Evolutionary conservation across 768 basidiomycete species (phyloP).

Genomic region (Rhizopogon roseolus): DNA sequence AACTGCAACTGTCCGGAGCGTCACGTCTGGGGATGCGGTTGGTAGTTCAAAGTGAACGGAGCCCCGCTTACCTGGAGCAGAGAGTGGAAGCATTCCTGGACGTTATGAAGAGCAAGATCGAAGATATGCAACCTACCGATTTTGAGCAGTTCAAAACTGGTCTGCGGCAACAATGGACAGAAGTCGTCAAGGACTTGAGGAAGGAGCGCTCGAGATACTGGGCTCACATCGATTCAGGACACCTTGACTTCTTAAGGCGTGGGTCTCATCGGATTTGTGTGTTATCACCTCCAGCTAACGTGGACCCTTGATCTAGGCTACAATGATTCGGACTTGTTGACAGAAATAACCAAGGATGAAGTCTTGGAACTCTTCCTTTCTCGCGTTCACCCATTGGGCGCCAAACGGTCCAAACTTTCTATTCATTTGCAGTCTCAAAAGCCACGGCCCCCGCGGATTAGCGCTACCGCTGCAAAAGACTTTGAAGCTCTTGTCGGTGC

Average conservation of each 20-base stretch:
- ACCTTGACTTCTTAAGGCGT: conserved; percentile 86
- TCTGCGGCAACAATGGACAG: conserved; percentile 76
- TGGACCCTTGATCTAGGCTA: conserved; percentile 42
- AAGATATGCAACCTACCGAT: conserved; percentile 63
- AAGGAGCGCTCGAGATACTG: conserved; percentile 77
- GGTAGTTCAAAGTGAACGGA: conserved; percentile 84
- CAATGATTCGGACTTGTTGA: conserved; percentile 65
- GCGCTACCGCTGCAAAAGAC: conserved; percentile 54
- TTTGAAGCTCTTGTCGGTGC: conserved; percentile 52
- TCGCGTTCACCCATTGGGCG: conserved; percentile 65
- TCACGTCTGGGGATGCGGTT: conserved; percentile 76
- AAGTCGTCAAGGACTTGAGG: conserved; percentile 82
- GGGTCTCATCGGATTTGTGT: conserved; percentile 25
- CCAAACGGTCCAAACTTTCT: conserved; percentile 75
- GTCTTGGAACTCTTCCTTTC: conserved; percentile 65
- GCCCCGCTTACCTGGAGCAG: conserved; percentile 74
- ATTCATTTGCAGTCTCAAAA: conserved; percentile 76
- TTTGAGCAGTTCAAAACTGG: conserved; percentile 77
- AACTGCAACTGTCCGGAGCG: conserved; percentile 55
- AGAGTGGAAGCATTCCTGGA: conserved; percentile 88
- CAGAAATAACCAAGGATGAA: conserved; percentile 67
- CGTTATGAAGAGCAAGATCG: conserved; percentile 62
- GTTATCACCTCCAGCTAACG: not conserved
- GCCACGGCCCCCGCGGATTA: conserved; percentile 55
- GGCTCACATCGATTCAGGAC: conserved; percentile 69